phyloP scores from a whole-genome alignment of 805 yeast species.

The Cyberlindnera mycetangii region DNA sequence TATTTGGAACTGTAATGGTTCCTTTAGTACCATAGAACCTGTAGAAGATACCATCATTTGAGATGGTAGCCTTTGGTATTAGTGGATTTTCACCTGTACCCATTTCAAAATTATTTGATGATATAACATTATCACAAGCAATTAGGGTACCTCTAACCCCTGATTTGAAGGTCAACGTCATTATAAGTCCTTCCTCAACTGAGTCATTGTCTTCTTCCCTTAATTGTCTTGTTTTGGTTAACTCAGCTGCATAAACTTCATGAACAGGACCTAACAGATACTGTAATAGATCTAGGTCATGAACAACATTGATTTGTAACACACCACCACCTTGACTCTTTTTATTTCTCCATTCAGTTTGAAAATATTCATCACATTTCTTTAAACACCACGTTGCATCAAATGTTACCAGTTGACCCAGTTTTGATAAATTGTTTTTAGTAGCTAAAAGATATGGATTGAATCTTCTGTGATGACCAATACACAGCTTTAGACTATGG shows the following conservation, averaged over 20 bases:
- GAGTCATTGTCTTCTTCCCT: slow-evolving; percentile 9
- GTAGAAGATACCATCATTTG: slow-evolving; percentile 19
- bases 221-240: slow-evolving; percentile 11
- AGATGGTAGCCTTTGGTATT: slow-evolving; percentile 10
- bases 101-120: slow-evolving; percentile 23
- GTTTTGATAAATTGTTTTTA: slow-evolving; percentile 9
- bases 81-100: slow-evolving; percentile 24
- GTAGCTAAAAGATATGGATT: slow-evolving; percentile 21
- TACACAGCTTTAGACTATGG: slow-evolving; percentile 9
- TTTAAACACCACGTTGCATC: slow-evolving; percentile 22
- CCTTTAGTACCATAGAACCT: slow-evolving; percentile 20
- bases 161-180: slow-evolving; percentile 13
- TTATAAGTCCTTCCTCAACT: slow-evolving; percentile 21
- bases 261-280: slow-evolving; percentile 19
- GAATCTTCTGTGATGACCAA: slow-evolving; percentile 21
- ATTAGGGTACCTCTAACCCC: slow-evolving; percentile 19
- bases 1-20: slow-evolving; percentile 17
- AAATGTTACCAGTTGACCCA: slow-evolving; percentile 18
- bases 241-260: slow-evolving; percentile 17
- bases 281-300: slow-evolving; percentile 20
- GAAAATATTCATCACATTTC: slow-evolving; percentile 19
- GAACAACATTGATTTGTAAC: slow-evolving; percentile 19
- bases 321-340: slow-evolving; percentile 21
- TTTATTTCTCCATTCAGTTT: slow-evolving; percentile 18
- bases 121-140: slow-evolving; percentile 20